Evolutionary conservation across 176 grass and related monocot genomes (phyloP), one percentile per base, ranked within the genome.

Genomic region (Oryza australiensis): DNA sequence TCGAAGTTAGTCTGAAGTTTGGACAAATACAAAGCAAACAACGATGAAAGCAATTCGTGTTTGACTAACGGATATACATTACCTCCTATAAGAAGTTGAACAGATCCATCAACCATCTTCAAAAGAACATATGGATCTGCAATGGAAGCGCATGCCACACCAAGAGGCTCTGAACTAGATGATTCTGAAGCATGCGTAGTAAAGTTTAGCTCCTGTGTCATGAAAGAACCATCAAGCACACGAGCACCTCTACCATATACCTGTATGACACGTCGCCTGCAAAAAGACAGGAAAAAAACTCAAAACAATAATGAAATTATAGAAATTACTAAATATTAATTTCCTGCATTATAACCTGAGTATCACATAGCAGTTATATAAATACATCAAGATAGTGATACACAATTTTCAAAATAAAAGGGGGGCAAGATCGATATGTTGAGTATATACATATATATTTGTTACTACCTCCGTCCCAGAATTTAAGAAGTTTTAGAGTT

Each of bases 141-240:
- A 48, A 98, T 91, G 28, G 95, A 98, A 83, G 83, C 95, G 79
- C 81, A 91, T 79, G 75, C 84, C 28, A 66, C 94, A 55, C 48
- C 74, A 84, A 94, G 87, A 74, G 84, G 82, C 55, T 98, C 95
- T 76, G 89, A 90, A 86, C 70, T 94, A 9, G 89, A 88, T 12
- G 86, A 80, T 27, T 98, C 95, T 26, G 95, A 91, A 77, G 62
- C 79, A 65, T 89, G 90, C 6, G 81, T 64, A 34, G 74, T 82
- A 78, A 98, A 91, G 85, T 83, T 94, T 79, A 98, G 77, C 72
- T 98, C 92, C 73, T 98, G 92, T 78, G 95, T 98, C 95, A 98
- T 98, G 81, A 94, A 98, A 80, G 95, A 94, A 83, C 95, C 95
- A 81, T 98, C 95, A 86, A 98, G 92, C 66, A 98, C 89, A 89